Evolutionary conservation across 1,284 basidiomycete genomes (phyloP).

Genomic region (Tremellales sp.): DNA sequence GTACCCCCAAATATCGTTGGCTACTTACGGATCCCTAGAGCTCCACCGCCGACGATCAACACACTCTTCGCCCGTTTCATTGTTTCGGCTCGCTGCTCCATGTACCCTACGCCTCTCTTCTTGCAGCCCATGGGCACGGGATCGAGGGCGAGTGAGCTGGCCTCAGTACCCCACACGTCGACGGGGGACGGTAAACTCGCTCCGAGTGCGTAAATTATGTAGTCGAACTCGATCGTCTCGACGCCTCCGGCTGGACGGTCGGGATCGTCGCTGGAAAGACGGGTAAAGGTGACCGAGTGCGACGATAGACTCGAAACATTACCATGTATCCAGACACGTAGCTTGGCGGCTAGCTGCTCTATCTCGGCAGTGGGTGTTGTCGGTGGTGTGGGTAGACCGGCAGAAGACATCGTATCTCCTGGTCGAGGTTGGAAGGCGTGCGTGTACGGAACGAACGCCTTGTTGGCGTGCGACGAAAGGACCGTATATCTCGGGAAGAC

Average conservation of each 20-base stretch:
- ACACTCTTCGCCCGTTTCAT: slow-evolving; percentile 45
- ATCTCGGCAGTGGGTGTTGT: background rate
- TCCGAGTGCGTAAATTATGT: slow-evolving; percentile 50
- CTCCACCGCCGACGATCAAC: slow-evolving; percentile 52
- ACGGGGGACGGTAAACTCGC: slow-evolving; percentile 43
- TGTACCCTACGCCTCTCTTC: slow-evolving; percentile 24
- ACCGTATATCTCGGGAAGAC: slow-evolving; percentile 52
- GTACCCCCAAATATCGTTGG: background rate
- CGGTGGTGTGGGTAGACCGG: slow-evolving; percentile 4
- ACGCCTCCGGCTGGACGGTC: slow-evolving; percentile 19
- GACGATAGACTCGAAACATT: slow-evolving; percentile 52
- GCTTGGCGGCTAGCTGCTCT: slow-evolving; percentile 28
- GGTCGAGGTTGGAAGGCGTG: slow-evolving; percentile 29
- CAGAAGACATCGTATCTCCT: slow-evolving; percentile 16
- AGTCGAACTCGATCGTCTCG: slow-evolving; percentile 48
- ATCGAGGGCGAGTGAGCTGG: background rate
- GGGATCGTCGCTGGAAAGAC: slow-evolving; percentile 9
- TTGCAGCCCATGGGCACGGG: slow-evolving; percentile 34
- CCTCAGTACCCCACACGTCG: slow-evolving; percentile 36
- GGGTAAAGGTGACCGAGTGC: slow-evolving; percentile 52
- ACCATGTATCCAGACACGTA: slow-evolving; percentile 49
- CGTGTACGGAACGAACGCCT: slow-evolving; percentile 63
- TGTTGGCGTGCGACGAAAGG: slow-evolving; percentile 49
- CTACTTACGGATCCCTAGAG: slow-evolving; percentile 51
- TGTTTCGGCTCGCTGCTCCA: slow-evolving; percentile 22